Evolutionary conservation across 495 filamentous ascomycete species (phyloP), one percentile per base, ranked within the genome.

Genomic region (Penicillium verhagenii): DNA sequence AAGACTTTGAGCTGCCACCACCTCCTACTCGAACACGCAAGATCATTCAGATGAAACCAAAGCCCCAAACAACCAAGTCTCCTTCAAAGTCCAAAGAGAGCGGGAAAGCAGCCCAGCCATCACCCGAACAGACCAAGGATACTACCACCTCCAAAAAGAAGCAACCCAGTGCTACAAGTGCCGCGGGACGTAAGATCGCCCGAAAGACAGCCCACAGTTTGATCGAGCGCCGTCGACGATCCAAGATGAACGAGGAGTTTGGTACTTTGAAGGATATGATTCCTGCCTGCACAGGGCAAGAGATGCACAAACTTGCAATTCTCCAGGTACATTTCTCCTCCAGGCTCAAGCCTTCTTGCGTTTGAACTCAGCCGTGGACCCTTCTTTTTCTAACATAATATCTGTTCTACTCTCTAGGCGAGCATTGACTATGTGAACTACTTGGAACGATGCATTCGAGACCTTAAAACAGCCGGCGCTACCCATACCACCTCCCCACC

Each of bases 171-270:
- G 80, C 88, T 1, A 89, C 84, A 11, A 92, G 89, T 60, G 87
- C 89, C 0, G 88, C 92, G 0, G 90, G 91, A 4, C 82, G 89
- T 33, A 98, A 97, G 74, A 95, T 93, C 50, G 92, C 94, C 4
- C 82, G 94, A 59, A 98, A 97, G 70, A 98, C 95, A 1, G 94
- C 94, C 2, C 94, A 98, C 63, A 96, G 90, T 59, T 69, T 97
- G 60, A 98, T 98, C 64, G 94, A 98, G 73, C 82, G 94, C 14
- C 75, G 95, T 44, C 77, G 94, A 58, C 79, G 94, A 46, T 96
- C 90, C 5, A 98, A 97, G 78, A 98, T 98, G 94, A 98, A 98
- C 62, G 94, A 97, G 64, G 94, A 97, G 71, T 98, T 98, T 74
- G 87, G 83, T 1, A 88, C 94, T 14, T 74, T 98, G 54, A 97